Conservation (phyloP, 2,329 filamentous ascomycete genomes). For the Fusarium sp. region DNA sequence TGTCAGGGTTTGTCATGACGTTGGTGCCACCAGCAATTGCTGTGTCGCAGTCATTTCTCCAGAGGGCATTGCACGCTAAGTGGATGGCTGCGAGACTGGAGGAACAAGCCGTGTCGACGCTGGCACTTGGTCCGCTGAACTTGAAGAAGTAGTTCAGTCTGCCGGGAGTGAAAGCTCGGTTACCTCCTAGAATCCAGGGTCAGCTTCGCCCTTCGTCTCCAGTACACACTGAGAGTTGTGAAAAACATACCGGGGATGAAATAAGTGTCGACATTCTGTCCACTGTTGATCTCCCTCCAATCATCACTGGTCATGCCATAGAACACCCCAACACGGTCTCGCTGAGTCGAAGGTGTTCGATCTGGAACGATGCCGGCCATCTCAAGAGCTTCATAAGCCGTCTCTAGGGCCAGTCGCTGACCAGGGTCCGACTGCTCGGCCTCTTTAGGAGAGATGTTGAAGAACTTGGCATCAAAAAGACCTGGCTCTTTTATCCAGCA, state of each 20-base stretch:
- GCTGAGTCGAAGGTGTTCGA: neutral
- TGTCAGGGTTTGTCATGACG: conserved; percentile 76
- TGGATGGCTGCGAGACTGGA: conserved; percentile 81
- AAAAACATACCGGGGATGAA: neutral
- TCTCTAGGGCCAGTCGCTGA: conserved; percentile 74
- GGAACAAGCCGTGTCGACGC: conserved; percentile 82
- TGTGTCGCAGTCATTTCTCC: conserved; percentile 82
- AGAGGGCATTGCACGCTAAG: conserved; percentile 77
- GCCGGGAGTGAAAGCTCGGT: conserved; percentile 66
- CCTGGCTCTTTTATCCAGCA: conserved; percentile 74
- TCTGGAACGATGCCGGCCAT: conserved; percentile 68
- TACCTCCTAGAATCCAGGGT: neutral
- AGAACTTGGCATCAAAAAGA: conserved; percentile 78
- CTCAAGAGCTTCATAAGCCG: conserved; percentile 78
- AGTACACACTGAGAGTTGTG: too few relatives aligned
- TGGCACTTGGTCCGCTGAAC: conserved; percentile 80
- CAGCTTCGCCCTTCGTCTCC: too few relatives aligned
- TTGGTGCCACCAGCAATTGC: conserved; percentile 84
- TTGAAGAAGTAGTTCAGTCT: conserved; percentile 85
- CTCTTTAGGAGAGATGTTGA: conserved; percentile 75
- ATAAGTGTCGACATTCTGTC: neutral
- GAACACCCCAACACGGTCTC: neutral
- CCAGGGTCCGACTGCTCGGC: conserved; percentile 70
- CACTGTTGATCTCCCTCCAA: neutral
- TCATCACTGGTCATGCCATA: conserved; percentile 4